Evolutionary conservation across 2,329 filamentous ascomycete genomes (phyloP), one percentile per base, ranked within the genome.

Genomic region (Claviceps citrina): DNA sequence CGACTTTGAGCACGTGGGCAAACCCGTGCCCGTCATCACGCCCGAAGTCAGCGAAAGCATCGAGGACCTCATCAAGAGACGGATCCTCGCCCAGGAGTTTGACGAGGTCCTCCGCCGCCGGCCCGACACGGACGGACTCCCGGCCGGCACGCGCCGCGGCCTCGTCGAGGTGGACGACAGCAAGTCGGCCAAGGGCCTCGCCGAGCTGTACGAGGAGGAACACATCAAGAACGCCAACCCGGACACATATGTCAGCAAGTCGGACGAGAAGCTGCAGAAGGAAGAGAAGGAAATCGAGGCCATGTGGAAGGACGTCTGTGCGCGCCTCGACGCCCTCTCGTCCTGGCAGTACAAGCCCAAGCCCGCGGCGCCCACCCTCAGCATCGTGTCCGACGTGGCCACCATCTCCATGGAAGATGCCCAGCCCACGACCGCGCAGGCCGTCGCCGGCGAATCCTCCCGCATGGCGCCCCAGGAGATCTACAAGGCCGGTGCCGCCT

Each of bases 261-360:
- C 81, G 26, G 83, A 93, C 52, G 84, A 91, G 61, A 89, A 87
- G 61, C 64, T 85, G 19, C 76, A 75, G 48, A 81, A 79, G 45
- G 84, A 93, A 53, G 85, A 95, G 60, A 71, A 74, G 43, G 86
- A 94, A 55, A 81, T 96, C 40, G 77, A 81, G 51, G 69, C 68
- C 24, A 66, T 95, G 52, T 98, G 91, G 86, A 81, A 76, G 49
- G 80, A 83, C 27, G 70, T 95, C 39, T 78, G 73, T 53, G 73
- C 73, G 34, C 83, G 84, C 46, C 76, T 98, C 41, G 91, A 98
- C 60, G 76, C 84, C 20, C 76, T 98, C 46, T 87, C 79, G 60
- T 93, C 83, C 57, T 93, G 85, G 79, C 83, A 95, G 63, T 95
- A 94, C 72, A 87, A 84, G 60, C 91, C 91, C 40, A 93, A 87